phyloP scores from a whole-genome alignment of 78 protist genomes.

The Bodo saltans region DNA sequence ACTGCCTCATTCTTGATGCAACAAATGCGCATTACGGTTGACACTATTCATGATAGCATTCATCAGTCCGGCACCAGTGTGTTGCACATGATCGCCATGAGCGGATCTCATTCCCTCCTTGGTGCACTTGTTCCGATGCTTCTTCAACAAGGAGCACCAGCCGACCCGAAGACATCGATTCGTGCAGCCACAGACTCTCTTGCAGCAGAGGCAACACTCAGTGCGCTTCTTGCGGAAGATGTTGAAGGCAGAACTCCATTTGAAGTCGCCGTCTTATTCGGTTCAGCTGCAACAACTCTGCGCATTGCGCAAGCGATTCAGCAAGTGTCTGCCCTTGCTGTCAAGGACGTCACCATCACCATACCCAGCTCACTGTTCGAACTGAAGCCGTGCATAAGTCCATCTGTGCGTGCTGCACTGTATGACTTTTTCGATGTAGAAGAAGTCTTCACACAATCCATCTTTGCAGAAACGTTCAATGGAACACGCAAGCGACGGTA shows the following conservation, averaged over 20 bases:
- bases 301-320: neutral
- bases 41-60: neutral
- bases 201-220: neutral
- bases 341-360: neutral
- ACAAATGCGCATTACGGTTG: neutral
- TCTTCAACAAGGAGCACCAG: neutral
- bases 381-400: neutral
- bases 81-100: neutral
- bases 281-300: neutral
- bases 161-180: neutral
- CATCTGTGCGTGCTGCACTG: neutral
- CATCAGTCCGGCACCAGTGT: neutral
- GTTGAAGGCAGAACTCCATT: neutral
- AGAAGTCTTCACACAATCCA: neutral
- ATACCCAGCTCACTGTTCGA: neutral
- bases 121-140: neutral
- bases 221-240: neutral
- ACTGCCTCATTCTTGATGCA: neutral
- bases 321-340: neutral
- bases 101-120: neutral
- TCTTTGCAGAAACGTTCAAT: neutral
- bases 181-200: neutral
- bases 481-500: too few relatives aligned
- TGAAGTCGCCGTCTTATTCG: neutral
- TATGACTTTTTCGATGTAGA: neutral